Percentiles rank a stretch among this genome's conserved stretches.
These are phyloP conservation scores for Dactylellina cionopaga DNA, from an alignment of 2,329 filamentous ascomycete genomes.

Conservation along the genomic window DNA sequence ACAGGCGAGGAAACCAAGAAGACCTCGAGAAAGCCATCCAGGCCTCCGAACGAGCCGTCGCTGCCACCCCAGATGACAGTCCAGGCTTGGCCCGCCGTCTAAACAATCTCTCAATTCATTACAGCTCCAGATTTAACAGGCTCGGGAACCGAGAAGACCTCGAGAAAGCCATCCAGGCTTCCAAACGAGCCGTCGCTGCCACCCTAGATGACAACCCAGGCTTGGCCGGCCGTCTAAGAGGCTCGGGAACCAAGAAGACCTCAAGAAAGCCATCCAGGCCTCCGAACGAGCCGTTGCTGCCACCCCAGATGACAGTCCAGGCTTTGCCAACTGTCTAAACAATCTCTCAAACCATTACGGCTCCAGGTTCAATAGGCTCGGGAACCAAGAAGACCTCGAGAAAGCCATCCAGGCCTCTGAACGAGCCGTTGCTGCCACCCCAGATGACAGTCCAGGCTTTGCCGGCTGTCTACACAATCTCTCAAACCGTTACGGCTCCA, in stretches of 20 bases:
- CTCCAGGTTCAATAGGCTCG: conserved; percentile 1
- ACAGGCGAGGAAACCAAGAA: not conserved
- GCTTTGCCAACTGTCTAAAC: not conserved
- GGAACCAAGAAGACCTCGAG: not conserved
- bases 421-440: not conserved
- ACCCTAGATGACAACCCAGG: not conserved
- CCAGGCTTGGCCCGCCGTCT: not conserved
- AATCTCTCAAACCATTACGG: not conserved
- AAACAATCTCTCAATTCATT: not conserved
- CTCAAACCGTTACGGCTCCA: no score
- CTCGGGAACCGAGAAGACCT: not conserved
- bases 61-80: not conserved
- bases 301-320: no score
- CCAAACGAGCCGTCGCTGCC: not conserved
- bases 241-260: not conserved
- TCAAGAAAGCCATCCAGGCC: not conserved
- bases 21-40: no score
- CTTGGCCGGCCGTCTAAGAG: not conserved
- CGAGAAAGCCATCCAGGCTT: not conserved
- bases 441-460: not conserved
- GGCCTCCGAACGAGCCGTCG: no score
- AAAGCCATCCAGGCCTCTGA: not conserved
- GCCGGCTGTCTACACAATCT: not conserved
- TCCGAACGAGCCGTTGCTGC: not conserved
- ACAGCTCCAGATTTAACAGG: not conserved